A percentile compares a stretch with the other conserved stretches of the same genome.
Evolutionary conservation across 306 rosid species (phyloP).

Genomic region (Vicia sativa): DNA sequence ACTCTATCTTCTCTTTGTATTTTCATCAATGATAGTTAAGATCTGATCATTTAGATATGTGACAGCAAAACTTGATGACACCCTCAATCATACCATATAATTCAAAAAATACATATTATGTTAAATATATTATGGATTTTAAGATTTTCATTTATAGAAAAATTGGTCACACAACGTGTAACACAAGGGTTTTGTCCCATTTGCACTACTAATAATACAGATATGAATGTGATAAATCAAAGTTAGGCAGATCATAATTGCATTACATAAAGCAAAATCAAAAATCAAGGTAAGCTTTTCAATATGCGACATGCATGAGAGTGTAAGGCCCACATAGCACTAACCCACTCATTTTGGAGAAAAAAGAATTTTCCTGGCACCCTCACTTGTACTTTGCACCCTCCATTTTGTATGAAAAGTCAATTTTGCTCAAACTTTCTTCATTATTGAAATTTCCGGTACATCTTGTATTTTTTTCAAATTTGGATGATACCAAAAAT

Average conservation of each 20-base stretch:
- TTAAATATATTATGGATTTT: neutral
- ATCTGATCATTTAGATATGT: conserved; percentile 20
- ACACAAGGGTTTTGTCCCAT: conserved; percentile 38
- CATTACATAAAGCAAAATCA: conserved; percentile 27
- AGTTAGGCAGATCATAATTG: conserved; percentile 32
- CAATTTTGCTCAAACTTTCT: too few species aligned
- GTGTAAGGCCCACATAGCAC: conserved; percentile 43
- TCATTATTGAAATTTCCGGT: too few species aligned
- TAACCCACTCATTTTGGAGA: conserved; percentile 43
- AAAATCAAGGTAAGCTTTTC: conserved; percentile 32
- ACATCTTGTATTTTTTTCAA: too few species aligned
- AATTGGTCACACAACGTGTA: conserved; percentile 26
- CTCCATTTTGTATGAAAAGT: too few species aligned
- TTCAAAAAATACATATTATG: too few species aligned
- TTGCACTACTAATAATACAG: conserved; percentile 15
- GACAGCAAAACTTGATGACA: conserved; percentile 16
- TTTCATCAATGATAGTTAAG: conserved; percentile 16
- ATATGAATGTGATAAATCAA: conserved; percentile 34
- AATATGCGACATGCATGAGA: conserved; percentile 39
- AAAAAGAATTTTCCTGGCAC: too few species aligned
- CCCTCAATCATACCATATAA: conserved; percentile 20
- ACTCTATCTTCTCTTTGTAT: conserved; percentile 21
- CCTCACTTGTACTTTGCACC: too few species aligned
- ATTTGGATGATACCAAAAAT: too few species aligned
- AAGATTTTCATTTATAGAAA: conserved; percentile 13